Evolutionary conservation across 768 basidiomycete genomes (phyloP).

Genomic region (Collybiopsis confluens): DNA sequence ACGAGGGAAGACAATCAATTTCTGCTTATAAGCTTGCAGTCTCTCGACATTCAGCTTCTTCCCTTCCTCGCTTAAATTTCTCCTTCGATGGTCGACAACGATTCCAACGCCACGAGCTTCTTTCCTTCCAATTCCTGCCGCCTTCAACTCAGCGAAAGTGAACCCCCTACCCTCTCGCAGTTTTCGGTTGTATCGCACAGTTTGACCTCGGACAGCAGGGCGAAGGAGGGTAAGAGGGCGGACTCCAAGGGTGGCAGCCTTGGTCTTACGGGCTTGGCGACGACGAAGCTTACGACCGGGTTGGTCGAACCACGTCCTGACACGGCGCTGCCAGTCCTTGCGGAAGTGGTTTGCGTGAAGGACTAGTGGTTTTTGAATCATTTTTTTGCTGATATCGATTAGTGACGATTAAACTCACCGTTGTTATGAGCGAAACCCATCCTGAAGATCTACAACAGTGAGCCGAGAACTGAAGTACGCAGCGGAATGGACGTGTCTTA

Average conservation of each 20-base stretch:
- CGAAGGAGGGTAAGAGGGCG: constrained; percentile 90
- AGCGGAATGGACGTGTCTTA: too few relatives aligned
- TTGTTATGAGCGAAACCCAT: constrained; percentile 84
- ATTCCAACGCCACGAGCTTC: constrained; percentile 91
- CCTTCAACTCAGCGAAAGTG: constrained; percentile 91
- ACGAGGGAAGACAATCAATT: constrained; percentile 95
- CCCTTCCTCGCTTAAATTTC: constrained; percentile 95
- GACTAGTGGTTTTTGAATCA: constrained; percentile 41
- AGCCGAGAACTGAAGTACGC: too few relatives aligned
- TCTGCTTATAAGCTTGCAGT: constrained; percentile 87
- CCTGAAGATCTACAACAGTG: constrained; percentile 41
- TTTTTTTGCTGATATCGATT: neutral
- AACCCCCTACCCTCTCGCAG: constrained; percentile 96
- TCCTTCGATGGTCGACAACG: constrained; percentile 94
- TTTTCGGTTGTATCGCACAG: constrained; percentile 97
- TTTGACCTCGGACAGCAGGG: constrained; percentile 94
- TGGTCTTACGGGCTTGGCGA: constrained; percentile 86
- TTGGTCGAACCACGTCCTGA: constrained; percentile 99
- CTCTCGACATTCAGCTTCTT: constrained; percentile 93
- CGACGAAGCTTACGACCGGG: constrained; percentile 96
- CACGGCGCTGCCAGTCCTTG: constrained; percentile 98
- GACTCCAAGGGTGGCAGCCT: constrained; percentile 87
- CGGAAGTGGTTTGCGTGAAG: constrained; percentile 93
- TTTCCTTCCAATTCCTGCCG: constrained; percentile 91
- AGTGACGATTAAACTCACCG: constrained; percentile 41